phyloP scores from a whole-genome alignment of 805 yeast species.

The Maudiozyma serrabonitensis region DNA sequence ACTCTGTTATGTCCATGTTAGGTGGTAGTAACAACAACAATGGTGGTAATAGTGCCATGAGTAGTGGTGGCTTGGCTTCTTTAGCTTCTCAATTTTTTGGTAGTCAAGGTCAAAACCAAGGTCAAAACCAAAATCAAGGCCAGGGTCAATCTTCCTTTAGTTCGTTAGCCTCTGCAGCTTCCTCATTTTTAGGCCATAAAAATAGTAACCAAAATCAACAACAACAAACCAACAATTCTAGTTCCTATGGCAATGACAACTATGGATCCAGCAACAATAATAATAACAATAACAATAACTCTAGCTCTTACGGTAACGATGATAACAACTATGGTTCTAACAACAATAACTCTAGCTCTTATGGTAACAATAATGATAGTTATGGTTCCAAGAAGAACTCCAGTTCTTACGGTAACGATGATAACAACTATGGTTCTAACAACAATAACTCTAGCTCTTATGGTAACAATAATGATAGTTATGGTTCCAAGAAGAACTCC shows the following conservation, averaged over 20 bases:
- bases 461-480: not conserved
- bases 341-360: not conserved
- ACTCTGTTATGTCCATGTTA: slow-evolving; percentile 18
- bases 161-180: slow-evolving; percentile 15
- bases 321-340: not conserved
- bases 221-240: not conserved
- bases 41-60: slow-evolving; percentile 11
- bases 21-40: slow-evolving; percentile 6
- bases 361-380: not conserved
- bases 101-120: not conserved
- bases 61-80: slow-evolving; percentile 15
- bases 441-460: not conserved
- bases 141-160: slow-evolving; percentile 4
- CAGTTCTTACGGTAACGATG: not conserved
- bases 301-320: not conserved
- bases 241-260: not conserved
- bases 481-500: not conserved
- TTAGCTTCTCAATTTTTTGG: slow-evolving; percentile 22
- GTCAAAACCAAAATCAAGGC: not conserved
- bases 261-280: not conserved
- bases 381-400: not conserved
- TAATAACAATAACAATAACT: not conserved
- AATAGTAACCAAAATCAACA: slow-evolving; percentile 1
- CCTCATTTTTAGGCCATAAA: not conserved
- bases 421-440: not conserved